These are phyloP conservation scores for Tylopilus subfusipes DNA, from an alignment of 768 basidiomycete genomes.

Conservation along the genomic window DNA sequence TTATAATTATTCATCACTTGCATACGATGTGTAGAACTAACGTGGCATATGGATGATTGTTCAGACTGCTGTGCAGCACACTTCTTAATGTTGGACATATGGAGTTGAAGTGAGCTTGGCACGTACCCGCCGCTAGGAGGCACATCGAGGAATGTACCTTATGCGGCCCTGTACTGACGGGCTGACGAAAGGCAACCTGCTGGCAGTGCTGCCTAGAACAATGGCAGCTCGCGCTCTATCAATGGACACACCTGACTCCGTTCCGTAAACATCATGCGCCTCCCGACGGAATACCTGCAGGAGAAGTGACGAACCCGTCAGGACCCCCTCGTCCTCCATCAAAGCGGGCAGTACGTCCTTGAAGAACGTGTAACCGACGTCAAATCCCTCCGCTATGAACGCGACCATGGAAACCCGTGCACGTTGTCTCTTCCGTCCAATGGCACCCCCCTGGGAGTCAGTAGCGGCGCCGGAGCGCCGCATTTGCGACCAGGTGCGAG, in stretches of 20 bases:
- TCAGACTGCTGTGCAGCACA: neutral
- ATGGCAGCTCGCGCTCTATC: slow-evolving; percentile 10
- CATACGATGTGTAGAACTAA: slow-evolving; percentile 8
- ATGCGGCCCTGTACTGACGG: slow-evolving; percentile 15
- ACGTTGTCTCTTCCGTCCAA: neutral
- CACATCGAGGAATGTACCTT: neutral
- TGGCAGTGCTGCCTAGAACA: neutral
- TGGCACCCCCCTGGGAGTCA: neutral
- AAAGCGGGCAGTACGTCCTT: neutral
- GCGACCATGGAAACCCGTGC: slow-evolving; percentile 4
- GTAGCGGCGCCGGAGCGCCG: neutral
- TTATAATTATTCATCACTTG: slow-evolving; percentile 9
- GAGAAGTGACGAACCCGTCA: slow-evolving; percentile 6
- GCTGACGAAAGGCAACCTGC: neutral
- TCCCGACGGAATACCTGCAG: slow-evolving; percentile 10
- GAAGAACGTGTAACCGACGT: slow-evolving; percentile 10
- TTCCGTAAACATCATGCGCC: neutral
- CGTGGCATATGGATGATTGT: neutral
- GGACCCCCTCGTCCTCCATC: slow-evolving; percentile 1
- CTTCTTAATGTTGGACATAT: neutral
- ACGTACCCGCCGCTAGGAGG: neutral
- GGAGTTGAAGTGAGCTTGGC: neutral
- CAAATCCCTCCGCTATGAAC: slow-evolving; percentile 13
- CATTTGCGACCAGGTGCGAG: neutral
- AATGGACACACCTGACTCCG: neutral